Evolutionary conservation across 768 basidiomycete species (phyloP).

Genomic region (Xanthoconium purpureum): DNA sequence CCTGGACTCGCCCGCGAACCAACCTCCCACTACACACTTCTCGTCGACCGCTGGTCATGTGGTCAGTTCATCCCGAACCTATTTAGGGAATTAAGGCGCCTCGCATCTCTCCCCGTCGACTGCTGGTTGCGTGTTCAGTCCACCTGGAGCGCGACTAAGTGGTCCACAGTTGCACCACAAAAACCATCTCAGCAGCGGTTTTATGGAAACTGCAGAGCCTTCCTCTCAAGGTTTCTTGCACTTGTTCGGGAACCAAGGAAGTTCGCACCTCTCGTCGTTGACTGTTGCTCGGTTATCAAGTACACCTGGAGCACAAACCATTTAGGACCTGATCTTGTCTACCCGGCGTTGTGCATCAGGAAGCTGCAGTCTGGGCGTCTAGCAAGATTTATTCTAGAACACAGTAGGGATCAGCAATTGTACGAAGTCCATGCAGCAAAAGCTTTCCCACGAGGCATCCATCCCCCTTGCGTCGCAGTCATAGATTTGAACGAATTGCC

Average conservation of each 20-base stretch:
- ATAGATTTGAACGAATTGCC: background rate
- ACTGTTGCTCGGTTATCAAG: background rate
- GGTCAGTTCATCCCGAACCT: too few species aligned
- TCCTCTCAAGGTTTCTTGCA: background rate
- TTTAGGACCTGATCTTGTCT: background rate
- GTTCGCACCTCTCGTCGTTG: background rate
- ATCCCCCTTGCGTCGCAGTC: background rate
- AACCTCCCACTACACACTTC: too few species aligned
- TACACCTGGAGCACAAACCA: background rate
- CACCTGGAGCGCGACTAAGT: too few species aligned
- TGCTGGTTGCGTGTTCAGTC: too few species aligned
- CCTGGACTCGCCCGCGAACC: too few species aligned
- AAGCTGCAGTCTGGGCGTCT: constrained; percentile 1
- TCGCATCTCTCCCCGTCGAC: too few species aligned
- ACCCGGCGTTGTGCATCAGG: constrained; percentile 1
- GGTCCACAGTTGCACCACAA: too few species aligned
- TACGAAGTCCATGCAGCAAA: background rate
- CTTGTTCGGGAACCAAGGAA: background rate
- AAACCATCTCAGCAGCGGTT: too few species aligned
- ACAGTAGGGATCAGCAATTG: background rate
- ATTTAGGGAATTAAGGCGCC: too few species aligned
- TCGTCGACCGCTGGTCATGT: too few species aligned
- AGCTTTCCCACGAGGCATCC: background rate
- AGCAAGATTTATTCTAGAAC: background rate
- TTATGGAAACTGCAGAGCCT: too few species aligned